Evolutionary conservation across 495 filamentous ascomycete genomes (phyloP), one percentile per base, ranked within the genome.

Genomic region (Gamarada debralockiae): DNA sequence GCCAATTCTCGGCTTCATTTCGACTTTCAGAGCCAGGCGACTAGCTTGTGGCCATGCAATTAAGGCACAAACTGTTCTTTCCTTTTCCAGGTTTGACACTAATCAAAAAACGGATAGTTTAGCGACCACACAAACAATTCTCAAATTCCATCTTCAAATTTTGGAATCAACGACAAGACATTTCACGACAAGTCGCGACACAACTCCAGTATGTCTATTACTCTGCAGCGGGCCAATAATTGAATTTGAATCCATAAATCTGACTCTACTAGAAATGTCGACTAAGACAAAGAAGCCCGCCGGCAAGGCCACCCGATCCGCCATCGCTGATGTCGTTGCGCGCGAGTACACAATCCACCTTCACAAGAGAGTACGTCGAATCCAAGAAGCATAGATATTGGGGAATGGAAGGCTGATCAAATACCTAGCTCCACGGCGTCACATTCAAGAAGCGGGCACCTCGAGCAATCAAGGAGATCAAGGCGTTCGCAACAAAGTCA

Each of bases 281-380:
- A 81, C 80, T 70, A 78, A 73, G 60, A 68, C 71, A 67, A 84
- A 86, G 78, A 71, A 76, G 50, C 58, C 80, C 55, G 79, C 80
- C 62, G 81, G 76, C 71, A 95, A 95, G 85, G 77, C 75, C 64
- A 67, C 70, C 64, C 88, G 92, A 69, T 96, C 91, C 70, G 93
- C 93, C 75, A 95, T 97, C 72, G 86, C 88, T 68, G 92, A 97
- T 75, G 95, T 97, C 66, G 93, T 99, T 68, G 84, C 93, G 54
- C 90, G 93, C 81, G 95, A 99, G 81, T 99, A 97, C 84, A 99
- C 93, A 72, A 99, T 99, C 81, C 92, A 99, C 83, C 77, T 99
- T 59, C 93, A 99, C 87, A 97, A 95, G 85, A 85, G 92, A 74
- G 93, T 97, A 95, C 73, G 89, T 89, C 73, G 67, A 73, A 65